Evolutionary conservation across 768 basidiomycete genomes (phyloP).

Genomic region (Kockovaella imperatae): DNA sequence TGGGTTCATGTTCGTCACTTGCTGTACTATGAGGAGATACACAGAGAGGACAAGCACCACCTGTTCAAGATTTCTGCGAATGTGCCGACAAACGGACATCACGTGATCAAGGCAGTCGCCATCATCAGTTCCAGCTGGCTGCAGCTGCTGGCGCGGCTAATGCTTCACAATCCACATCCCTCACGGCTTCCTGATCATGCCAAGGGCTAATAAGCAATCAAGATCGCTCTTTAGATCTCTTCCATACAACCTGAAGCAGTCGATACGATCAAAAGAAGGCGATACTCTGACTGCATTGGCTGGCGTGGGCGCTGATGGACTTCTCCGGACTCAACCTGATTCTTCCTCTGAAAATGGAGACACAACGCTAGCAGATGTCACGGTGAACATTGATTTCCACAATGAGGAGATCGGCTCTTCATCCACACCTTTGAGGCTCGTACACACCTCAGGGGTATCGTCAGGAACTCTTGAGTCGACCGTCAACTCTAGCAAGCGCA

Average conservation of each 20-base stretch:
- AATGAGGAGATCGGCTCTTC: background rate
- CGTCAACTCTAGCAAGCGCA: slow-evolving; percentile 8
- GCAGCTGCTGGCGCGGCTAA: background rate
- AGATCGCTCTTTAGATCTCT: slow-evolving; percentile 34
- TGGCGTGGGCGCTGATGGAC: background rate
- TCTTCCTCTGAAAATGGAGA: background rate
- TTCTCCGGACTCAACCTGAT: slow-evolving; percentile 11
- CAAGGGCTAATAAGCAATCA: too few relatives aligned
- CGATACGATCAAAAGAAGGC: slow-evolving; percentile 20
- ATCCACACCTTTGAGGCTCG: too few relatives aligned
- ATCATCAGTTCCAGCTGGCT: background rate
- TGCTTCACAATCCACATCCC: too few relatives aligned
- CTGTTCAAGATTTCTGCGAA: too few relatives aligned
- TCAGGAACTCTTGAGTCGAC: too few relatives aligned
- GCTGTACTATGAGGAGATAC: too few relatives aligned
- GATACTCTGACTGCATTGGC: background rate
- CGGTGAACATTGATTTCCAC: background rate
- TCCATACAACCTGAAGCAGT: slow-evolving; percentile 23
- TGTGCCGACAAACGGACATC: too few relatives aligned
- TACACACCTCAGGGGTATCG: too few relatives aligned
- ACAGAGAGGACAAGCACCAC: too few relatives aligned
- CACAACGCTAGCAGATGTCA: background rate
- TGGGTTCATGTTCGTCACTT: slow-evolving; percentile 32
- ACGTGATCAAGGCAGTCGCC: too few relatives aligned
- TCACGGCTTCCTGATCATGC: too few relatives aligned